Conservation (phyloP, 805 yeast genomes). For the Candida maltosa region DNA sequence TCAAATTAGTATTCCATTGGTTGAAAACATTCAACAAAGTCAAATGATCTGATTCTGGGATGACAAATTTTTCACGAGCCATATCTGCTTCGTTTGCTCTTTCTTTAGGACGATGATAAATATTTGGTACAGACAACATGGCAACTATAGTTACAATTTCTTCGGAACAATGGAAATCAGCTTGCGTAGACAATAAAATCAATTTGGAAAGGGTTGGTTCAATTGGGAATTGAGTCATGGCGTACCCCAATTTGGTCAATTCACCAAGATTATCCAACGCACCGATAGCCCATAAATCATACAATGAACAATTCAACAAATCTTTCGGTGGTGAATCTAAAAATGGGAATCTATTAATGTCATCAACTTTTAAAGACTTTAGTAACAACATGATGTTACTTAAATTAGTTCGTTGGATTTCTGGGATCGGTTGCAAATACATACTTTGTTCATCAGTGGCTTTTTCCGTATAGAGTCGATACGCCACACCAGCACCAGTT, state of each 20-base stretch:
- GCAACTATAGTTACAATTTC: slow-evolving; percentile 78
- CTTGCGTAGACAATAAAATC: slow-evolving; percentile 51
- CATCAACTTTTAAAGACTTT: slow-evolving; percentile 65
- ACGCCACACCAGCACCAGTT: slow-evolving; percentile 80
- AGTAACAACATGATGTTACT: slow-evolving; percentile 71
- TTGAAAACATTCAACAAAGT: slow-evolving; percentile 74
- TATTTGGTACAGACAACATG: slow-evolving; percentile 85
- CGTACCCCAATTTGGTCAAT: slow-evolving; percentile 58
- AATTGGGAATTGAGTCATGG: slow-evolving; percentile 74
- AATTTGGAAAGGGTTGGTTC: slow-evolving; percentile 77
- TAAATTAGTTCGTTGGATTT: slow-evolving; percentile 84
- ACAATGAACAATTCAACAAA: slow-evolving; percentile 67
- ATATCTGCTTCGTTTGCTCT: slow-evolving; percentile 74
- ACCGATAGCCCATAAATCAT: slow-evolving; percentile 84
- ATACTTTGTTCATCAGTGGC: slow-evolving; percentile 56
- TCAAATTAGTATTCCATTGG: slow-evolving; percentile 62
- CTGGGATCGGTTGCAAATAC: slow-evolving; percentile 80
- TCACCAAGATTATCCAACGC: slow-evolving; percentile 75
- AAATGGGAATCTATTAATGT: slow-evolving; percentile 68
- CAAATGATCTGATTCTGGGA: slow-evolving; percentile 82
- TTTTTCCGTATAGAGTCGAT: slow-evolving; percentile 69
- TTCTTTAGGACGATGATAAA: slow-evolving; percentile 76
- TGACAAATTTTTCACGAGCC: slow-evolving; percentile 69
- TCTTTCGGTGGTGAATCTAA: slow-evolving; percentile 83
- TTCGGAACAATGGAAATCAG: slow-evolving; percentile 59